Base-by-base conservation (phyloP, 2,329 filamentous ascomycete genomes). In the Dendryphion nanum region DNA sequence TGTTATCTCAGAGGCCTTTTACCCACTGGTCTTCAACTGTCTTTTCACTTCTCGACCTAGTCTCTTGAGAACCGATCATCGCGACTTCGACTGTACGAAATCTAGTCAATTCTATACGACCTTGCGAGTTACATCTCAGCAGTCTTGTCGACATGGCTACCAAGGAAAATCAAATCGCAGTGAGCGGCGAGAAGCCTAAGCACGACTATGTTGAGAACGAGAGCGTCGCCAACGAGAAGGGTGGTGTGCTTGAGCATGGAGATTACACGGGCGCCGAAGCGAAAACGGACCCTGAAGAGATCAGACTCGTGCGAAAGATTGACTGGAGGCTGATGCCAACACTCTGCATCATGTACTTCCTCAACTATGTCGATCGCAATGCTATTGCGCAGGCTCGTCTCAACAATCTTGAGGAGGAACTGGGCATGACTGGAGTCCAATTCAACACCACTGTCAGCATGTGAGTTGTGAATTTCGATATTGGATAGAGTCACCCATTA, bases 361-460 rank as follows among this genome's bases (percentile, higher is more conserved):
- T 55, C 35, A 45, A 45, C 14, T 45, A 28, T 23, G 18, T 41
- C 8, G 78, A 81, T 51, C 70, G 78, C 17, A 80, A 80, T 60
- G 80, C 82, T 59, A 80, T 83, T 44, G 78, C 78, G 1, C 72
- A 78, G 2, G 81, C 81, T 0, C 73, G 75, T 13, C 68, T 84
- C 33, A 76, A 77, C 54, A 79, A 79, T 10, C 66, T 85, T 13
- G 73, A 81, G 38, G 63, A 67, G 2, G 80, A 83, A 36, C 64
- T 82, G n/a, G 51, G 64, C 7, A n/a, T 37, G n/a, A 30, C 13
- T n/a, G 21, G 37, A 6, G 24, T 30, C 4, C 13, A 40, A 14
- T 40, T 29, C 37, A 35, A 40, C 21, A 40, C 37, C 13, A 15
- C 14, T 51, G 64, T 3, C 68, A 82, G 17, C 81, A 83, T 41